Conservation (phyloP, 345 rosid species). For the Citrus inodora region DNA sequence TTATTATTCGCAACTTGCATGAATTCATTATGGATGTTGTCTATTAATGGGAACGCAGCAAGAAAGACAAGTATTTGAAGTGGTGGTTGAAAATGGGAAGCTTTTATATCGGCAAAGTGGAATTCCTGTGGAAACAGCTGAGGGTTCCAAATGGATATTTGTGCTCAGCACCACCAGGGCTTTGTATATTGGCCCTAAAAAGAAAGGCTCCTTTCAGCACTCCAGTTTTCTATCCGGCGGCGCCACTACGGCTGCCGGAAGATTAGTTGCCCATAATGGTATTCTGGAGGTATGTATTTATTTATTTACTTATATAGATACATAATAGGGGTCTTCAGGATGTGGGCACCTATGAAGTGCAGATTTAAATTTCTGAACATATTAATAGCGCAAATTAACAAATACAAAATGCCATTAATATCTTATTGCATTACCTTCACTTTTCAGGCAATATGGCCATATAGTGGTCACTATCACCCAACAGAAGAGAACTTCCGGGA, state of each 20-base stretch:
- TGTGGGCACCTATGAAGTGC: background rate
- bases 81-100: conserved; percentile 48
- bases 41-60: conserved; percentile 25
- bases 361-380: background rate
- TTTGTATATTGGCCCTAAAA: conserved; percentile 60
- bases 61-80: conserved; percentile 56
- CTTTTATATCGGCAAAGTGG: conserved; percentile 37
- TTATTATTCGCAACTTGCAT: too few relatives aligned
- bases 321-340: too few relatives aligned
- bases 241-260: conserved; percentile 68
- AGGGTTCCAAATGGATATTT: conserved; percentile 65
- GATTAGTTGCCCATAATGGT: conserved; percentile 53
- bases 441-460: conserved; percentile 86
- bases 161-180: conserved; percentile 57
- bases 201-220: conserved; percentile 68
- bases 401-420: too few relatives aligned
- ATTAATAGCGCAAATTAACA: background rate
- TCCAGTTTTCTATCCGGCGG: conserved; percentile 71
- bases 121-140: conserved; percentile 30
- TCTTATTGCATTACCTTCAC: background rate
- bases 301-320: too few relatives aligned
- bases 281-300: conserved; percentile 40
- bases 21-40: background rate
- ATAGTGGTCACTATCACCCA: conserved; percentile 95
- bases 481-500: conserved; percentile 89